Conservation (phyloP, 768 basidiomycete genomes). For the Naematelia aurantialba region DNA sequence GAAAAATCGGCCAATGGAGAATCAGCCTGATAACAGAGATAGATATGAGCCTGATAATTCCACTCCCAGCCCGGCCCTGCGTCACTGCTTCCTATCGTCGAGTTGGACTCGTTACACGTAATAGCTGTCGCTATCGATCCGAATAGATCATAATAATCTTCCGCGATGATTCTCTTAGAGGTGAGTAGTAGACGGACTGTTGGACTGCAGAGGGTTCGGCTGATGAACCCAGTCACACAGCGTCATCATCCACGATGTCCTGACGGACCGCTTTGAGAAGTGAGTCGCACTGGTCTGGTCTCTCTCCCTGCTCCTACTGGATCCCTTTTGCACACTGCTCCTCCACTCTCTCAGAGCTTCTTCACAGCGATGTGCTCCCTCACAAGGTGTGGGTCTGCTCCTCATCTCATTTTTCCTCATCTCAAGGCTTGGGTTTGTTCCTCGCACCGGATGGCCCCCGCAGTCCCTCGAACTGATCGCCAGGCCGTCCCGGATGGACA, state of each 20-base stretch:
- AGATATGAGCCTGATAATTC: neutral
- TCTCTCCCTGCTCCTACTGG: neutral
- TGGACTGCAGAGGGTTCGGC: conserved; percentile 7
- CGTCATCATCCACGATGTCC: conserved; percentile 84
- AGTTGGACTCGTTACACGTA: neutral
- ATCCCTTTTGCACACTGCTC: neutral
- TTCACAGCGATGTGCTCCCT: neutral
- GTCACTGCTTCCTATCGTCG: neutral
- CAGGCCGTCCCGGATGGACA: conserved; percentile 87
- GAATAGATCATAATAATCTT: too few species aligned
- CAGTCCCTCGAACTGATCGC: too few species aligned
- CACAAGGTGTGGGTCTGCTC: neutral
- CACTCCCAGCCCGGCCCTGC: neutral
- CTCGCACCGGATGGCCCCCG: too few species aligned
- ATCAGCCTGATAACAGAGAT: neutral
- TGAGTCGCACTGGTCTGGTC: conserved; percentile 50
- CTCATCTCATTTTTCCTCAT: neutral
- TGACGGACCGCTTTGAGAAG: conserved; percentile 83
- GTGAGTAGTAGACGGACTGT: conserved; percentile 52
- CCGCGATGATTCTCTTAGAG: conserved; percentile 91
- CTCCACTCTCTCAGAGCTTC: neutral
- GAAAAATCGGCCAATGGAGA: too few species aligned
- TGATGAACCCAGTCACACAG: conserved; percentile 64
- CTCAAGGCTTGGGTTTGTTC: too few species aligned
- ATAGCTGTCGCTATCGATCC: too few species aligned